Conservation (phyloP, 2,329 filamentous ascomycete species). For the Aspergillus thermomutatus region DNA sequence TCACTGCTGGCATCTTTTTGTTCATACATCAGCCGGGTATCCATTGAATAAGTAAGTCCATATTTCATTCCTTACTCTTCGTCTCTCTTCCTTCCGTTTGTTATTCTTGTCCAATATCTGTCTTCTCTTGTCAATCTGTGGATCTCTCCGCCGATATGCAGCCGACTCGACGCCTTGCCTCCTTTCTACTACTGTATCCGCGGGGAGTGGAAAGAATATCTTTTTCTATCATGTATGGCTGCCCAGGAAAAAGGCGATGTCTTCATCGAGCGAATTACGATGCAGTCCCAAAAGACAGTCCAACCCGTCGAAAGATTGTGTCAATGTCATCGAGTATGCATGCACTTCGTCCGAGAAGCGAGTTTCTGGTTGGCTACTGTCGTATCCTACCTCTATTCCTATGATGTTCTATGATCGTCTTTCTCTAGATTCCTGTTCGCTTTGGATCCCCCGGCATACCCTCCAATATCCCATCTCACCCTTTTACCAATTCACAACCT, state of each 20-base stretch:
- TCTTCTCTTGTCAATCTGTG: background rate
- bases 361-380: background rate
- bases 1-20: background rate
- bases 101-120: background rate
- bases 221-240: background rate
- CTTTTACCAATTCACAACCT: background rate
- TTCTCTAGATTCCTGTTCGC: background rate
- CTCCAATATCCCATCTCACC: background rate
- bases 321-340: background rate
- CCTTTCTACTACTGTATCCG: background rate
- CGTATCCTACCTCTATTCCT: background rate
- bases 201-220: background rate
- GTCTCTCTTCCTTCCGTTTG: background rate
- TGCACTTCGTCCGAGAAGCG: background rate
- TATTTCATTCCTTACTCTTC: background rate
- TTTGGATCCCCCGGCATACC: background rate
- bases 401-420: background rate
- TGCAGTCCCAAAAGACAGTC: background rate
- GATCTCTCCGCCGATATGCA: background rate
- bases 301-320: background rate
- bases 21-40: background rate
- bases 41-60: background rate
- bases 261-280: background rate
- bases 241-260: background rate
- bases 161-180: background rate